Evolutionary conservation across 2,329 filamentous ascomycete genomes (phyloP).

Genomic region (Arthrobotrys conoides): DNA sequence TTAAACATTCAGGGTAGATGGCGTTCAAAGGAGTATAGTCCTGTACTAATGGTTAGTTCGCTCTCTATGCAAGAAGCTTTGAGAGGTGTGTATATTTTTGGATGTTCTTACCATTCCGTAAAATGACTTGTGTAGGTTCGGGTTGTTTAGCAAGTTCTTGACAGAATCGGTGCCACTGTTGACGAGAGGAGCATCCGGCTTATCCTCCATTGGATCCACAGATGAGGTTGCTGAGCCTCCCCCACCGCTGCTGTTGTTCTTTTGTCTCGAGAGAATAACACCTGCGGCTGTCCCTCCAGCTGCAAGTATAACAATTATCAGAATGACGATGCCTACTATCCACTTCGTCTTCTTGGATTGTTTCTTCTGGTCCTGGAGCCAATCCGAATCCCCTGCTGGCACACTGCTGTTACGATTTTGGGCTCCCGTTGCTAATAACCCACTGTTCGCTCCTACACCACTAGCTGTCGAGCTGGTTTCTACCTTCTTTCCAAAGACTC

Average conservation of each 20-base stretch:
- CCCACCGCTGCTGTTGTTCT: slow-evolving; percentile 63
- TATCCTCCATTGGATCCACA: slow-evolving; percentile 60
- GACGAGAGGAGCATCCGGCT: slow-evolving; percentile 66
- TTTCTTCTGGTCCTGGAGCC: slow-evolving; percentile 74
- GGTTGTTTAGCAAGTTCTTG: slow-evolving; percentile 80
- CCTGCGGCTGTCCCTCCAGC: slow-evolving; percentile 79
- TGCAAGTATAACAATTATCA: slow-evolving; percentile 79
- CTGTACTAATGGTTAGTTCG: slow-evolving; percentile 57
- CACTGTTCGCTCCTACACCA: slow-evolving; percentile 49
- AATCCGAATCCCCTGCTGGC: slow-evolving; percentile 68
- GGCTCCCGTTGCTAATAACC: slow-evolving; percentile 25
- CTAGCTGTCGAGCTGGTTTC: slow-evolving; percentile 48
- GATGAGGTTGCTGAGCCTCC: slow-evolving; percentile 63
- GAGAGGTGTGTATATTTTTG: not conserved
- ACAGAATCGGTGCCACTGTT: slow-evolving; percentile 74
- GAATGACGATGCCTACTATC: slow-evolving; percentile 76
- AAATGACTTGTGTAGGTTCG: slow-evolving; percentile 89
- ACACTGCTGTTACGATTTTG: slow-evolving; percentile 17
- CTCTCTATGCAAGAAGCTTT: not conserved
- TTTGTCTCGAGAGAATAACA: slow-evolving; percentile 75
- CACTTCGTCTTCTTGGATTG: slow-evolving; percentile 78
- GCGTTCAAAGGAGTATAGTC: slow-evolving; percentile 94
- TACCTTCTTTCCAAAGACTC: slow-evolving; percentile 55
- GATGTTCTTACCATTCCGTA: slow-evolving; percentile 75
- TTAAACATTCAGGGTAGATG: slow-evolving; percentile 87